These are phyloP conservation scores for Cenchrus americanus DNA, from an alignment of 176 grass and related monocot genomes.

Conservation along the genomic window DNA sequence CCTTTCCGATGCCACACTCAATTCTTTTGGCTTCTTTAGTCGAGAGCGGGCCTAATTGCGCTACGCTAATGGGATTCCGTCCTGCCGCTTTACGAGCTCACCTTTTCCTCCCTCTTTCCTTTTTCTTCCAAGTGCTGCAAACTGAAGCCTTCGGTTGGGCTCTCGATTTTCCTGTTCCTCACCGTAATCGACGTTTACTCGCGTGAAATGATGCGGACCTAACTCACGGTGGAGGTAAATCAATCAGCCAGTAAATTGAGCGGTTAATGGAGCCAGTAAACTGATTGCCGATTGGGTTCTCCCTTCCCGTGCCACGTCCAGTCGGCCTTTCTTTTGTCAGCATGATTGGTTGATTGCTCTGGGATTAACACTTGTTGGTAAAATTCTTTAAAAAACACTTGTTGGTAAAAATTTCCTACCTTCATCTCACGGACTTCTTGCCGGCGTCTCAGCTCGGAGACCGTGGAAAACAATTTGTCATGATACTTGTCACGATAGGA, in stretches of 20 bases:
- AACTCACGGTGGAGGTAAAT: background rate
- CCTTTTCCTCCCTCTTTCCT: background rate
- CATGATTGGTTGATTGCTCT: background rate
- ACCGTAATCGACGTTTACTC: background rate
- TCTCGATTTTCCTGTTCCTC: background rate
- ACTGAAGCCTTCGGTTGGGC: background rate
- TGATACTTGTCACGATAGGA: no score
- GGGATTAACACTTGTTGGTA: background rate
- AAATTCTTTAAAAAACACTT: no score
- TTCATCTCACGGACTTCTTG: constrained; percentile 21
- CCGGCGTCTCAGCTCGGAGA: background rate
- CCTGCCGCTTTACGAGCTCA: constrained; percentile 20
- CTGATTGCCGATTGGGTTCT: background rate
- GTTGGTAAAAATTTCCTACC: background rate
- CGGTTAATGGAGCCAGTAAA: background rate
- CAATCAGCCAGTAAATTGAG: background rate
- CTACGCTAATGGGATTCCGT: constrained; percentile 49
- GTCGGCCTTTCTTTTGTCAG: background rate
- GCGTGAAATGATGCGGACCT: constrained; percentile 18
- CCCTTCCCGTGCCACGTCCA: background rate
- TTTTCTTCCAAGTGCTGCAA: background rate
- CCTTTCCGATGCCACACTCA: constrained; percentile 37
- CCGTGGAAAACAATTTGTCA: no score
- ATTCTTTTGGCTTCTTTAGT: constrained; percentile 58
- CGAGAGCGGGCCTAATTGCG: constrained; percentile 13